Conservation (phyloP, 148 eudicot species). For the Limonium bicolor region DNA sequence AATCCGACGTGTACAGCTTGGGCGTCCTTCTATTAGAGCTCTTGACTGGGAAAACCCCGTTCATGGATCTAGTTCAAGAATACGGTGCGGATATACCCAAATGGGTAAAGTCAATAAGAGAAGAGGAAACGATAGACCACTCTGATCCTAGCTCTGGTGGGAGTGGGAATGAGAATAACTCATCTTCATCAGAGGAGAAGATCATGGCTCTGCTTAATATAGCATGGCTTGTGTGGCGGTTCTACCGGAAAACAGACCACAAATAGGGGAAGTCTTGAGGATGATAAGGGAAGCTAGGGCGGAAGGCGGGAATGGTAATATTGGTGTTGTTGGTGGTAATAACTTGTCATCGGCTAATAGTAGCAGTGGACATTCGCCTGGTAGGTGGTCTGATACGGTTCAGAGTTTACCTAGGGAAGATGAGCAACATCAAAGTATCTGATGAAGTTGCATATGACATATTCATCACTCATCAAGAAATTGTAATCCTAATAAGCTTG, state of each 20-base stretch:
- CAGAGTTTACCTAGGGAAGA: constrained; percentile 94
- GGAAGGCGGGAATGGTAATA: too few relatives aligned
- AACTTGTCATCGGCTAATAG: constrained; percentile 74
- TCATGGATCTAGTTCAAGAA: constrained; percentile 74
- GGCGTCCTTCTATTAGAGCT: constrained; percentile 81
- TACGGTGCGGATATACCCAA: constrained; percentile 70
- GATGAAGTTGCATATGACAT: too few relatives aligned
- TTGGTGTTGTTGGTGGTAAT: too few relatives aligned
- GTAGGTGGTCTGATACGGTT: constrained; percentile 96
- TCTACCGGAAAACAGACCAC: constrained; percentile 44
- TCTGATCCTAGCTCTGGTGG: constrained; percentile 56
- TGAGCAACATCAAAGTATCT: constrained; percentile 66
- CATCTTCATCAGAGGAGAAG: constrained; percentile 79
- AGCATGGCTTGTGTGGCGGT: constrained; percentile 67
- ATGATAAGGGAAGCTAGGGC: constrained; percentile 72
- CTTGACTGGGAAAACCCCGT: constrained; percentile 82
- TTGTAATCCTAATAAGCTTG: too few relatives aligned
- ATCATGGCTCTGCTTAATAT: constrained; percentile 59
- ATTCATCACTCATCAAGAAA: too few relatives aligned
- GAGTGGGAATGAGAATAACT: too few relatives aligned
- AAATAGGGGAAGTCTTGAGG: constrained; percentile 67
- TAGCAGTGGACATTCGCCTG: constrained; percentile 92
- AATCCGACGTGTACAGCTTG: constrained; percentile 72
- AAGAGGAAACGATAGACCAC: constrained; percentile 80
- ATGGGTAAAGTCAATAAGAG: constrained; percentile 77